Evolutionary conservation across 371 early-diverging fungal species (phyloP).

Genomic region (Mucor indicus): DNA sequence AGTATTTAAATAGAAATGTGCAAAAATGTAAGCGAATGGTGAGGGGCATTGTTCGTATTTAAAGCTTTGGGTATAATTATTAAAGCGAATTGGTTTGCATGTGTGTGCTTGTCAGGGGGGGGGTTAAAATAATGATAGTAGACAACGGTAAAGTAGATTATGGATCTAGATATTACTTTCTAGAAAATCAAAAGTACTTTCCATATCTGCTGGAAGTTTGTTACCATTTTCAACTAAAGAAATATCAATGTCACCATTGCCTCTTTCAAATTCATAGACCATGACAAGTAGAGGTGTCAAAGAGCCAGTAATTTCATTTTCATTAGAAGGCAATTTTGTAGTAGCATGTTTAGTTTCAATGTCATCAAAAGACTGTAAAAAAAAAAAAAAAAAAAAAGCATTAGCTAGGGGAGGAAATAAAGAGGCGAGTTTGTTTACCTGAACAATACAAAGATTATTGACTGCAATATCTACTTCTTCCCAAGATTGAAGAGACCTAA

Average conservation of each 20-base stretch:
- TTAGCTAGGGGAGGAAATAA: background rate
- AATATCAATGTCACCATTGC: constrained; percentile 17
- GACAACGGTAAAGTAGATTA: no score
- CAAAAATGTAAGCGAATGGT: no score
- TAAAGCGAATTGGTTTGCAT: no score
- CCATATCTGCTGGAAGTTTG: no score
- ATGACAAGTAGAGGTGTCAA: constrained; percentile 33
- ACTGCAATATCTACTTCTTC: constrained; percentile 44
- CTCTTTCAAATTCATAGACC: constrained; percentile 45
- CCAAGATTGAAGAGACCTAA: constrained; percentile 31
- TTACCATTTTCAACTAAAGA: background rate
- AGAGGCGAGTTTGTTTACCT: constrained; percentile 15
- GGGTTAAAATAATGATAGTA: no score
- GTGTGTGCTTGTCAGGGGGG: no score
- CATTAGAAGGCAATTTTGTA: background rate
- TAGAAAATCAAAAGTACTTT: no score
- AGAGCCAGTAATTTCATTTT: background rate
- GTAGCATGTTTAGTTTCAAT: constrained; percentile 18
- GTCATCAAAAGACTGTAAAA: constrained; percentile 33
- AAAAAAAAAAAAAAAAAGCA: no score
- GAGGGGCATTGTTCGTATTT: no score
- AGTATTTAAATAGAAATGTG: no score
- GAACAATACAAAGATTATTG: constrained; percentile 38
- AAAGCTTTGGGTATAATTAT: no score
- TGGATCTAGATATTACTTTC: no score